Conservation (phyloP, 345 rosid genomes). For the Brassica juncea region DNA sequence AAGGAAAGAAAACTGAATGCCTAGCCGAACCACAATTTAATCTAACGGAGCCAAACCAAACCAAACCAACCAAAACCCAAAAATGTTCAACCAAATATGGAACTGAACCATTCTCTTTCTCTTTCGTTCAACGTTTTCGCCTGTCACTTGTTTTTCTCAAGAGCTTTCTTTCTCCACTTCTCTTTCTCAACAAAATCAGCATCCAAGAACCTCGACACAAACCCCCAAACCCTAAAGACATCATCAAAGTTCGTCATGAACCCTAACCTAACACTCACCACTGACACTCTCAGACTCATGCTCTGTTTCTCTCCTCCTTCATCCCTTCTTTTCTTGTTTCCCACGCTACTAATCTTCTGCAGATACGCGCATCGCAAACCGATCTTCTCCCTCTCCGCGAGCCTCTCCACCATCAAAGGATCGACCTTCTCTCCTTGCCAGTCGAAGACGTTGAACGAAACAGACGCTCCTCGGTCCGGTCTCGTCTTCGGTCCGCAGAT, state of each 20-base stretch:
- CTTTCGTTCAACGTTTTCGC: no score
- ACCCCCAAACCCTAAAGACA: slow-evolving; percentile 69
- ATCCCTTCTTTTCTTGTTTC: slow-evolving; percentile 24
- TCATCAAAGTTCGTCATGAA: slow-evolving; percentile 82
- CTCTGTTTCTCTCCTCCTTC: background rate
- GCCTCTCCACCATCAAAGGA: slow-evolving; percentile 69
- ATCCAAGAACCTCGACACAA: slow-evolving; percentile 78
- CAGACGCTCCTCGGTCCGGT: slow-evolving; percentile 53
- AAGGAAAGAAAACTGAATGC: background rate
- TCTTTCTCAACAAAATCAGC: slow-evolving; percentile 95
- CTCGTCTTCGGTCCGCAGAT: slow-evolving; percentile 70
- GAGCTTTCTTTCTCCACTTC: slow-evolving; percentile 77
- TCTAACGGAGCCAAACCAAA: background rate
- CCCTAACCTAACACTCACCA: slow-evolving; percentile 63
- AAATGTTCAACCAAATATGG: slow-evolving; percentile 5
- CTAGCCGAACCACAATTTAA: background rate
- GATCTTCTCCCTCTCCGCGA: slow-evolving; percentile 69
- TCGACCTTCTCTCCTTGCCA: slow-evolving; percentile 83
- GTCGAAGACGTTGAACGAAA: slow-evolving; percentile 81
- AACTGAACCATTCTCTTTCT: background rate
- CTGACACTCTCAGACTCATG: slow-evolving; percentile 39
- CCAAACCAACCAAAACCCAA: slow-evolving; percentile 5
- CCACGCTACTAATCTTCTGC: slow-evolving; percentile 48
- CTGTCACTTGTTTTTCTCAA: slow-evolving; percentile 41
- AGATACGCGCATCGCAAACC: slow-evolving; percentile 56